A percentile compares a stretch with the other conserved stretches of the same genome.
Conservation (phyloP, 176 grass and related monocot genomes). For the Puya raimondii region DNA sequence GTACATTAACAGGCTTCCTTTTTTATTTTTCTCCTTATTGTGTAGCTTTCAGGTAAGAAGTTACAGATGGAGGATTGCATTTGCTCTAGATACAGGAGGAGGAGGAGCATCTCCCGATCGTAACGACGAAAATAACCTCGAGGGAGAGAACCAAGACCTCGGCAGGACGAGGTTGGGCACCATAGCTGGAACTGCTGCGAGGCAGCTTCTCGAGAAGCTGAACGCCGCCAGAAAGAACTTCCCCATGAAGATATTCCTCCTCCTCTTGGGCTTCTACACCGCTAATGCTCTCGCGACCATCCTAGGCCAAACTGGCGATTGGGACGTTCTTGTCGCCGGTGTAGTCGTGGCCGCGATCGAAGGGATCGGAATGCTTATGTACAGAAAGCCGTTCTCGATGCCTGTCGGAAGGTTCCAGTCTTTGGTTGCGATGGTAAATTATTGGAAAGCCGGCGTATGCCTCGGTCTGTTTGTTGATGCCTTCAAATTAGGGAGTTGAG, state of each 20-base stretch:
- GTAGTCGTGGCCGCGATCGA: constrained; percentile 73
- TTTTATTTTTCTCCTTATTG: not conserved
- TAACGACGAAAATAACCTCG: constrained; percentile 35
- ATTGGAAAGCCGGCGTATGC: constrained; percentile 84
- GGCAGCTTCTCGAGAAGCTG: constrained; percentile 60
- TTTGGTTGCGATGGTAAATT: constrained; percentile 65
- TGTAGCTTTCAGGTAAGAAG: constrained; percentile 44
- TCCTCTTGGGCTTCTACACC: constrained; percentile 89
- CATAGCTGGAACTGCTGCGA: constrained; percentile 48
- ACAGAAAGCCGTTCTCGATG: constrained; percentile 43
- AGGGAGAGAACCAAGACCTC: constrained; percentile 43
- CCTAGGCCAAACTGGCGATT: constrained; percentile 90
- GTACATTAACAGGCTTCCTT: no score
- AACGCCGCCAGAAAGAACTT: constrained; percentile 66
- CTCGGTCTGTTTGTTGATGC: constrained; percentile 93
- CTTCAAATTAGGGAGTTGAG: constrained; percentile 88
- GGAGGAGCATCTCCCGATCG: constrained; percentile 29
- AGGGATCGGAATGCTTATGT: constrained; percentile 91
- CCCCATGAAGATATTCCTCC: constrained; percentile 77
- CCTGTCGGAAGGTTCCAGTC: constrained; percentile 44
- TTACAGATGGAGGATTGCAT: constrained; percentile 43
- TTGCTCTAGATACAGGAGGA: constrained; percentile 62
- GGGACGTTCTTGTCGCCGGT: constrained; percentile 96
- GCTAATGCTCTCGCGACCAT: constrained; percentile 90
- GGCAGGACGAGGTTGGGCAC: constrained; percentile 71